Conservation (phyloP, 2,329 filamentous ascomycete genomes). For the Cadophora sp. region DNA sequence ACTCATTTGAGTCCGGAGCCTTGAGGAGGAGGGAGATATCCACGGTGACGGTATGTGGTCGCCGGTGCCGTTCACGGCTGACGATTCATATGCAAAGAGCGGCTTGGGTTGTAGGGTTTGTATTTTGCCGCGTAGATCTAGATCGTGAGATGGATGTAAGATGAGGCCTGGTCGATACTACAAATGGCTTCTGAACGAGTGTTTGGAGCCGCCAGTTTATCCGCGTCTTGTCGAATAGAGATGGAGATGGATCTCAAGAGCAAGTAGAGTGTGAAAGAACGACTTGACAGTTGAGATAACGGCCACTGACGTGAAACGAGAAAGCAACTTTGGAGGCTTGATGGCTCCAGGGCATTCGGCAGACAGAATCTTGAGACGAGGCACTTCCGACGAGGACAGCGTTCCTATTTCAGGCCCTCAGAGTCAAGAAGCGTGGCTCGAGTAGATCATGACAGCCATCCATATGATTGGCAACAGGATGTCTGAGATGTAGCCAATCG, state of each 20-base stretch:
- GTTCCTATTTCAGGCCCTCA: constrained; percentile 47
- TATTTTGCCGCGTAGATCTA: constrained; percentile 27
- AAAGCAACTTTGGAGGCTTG: constrained; percentile 31
- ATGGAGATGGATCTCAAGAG: constrained; percentile 24
- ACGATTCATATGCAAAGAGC: constrained; percentile 43
- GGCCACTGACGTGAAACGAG: constrained; percentile 40
- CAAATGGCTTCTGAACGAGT: constrained; percentile 20
- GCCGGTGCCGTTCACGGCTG: constrained; percentile 44
- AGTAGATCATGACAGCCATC: constrained; percentile 48
- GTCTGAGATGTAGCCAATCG: constrained; percentile 48
- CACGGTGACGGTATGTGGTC: constrained; percentile 71
- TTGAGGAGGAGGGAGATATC: constrained; percentile 94
- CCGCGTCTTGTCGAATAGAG: constrained; percentile 26
- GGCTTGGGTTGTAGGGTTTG: constrained; percentile 7
- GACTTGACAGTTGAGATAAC: constrained; percentile 36
- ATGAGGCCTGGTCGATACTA: constrained; percentile 30
- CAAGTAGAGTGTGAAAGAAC: constrained; percentile 28
- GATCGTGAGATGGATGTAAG: constrained; percentile 9
- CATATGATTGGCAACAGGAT: constrained; percentile 53
- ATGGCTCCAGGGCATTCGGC: constrained; percentile 34
- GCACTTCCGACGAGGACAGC: constrained; percentile 41
- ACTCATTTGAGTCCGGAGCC: constrained; percentile 75
- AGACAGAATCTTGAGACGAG: constrained; percentile 43
- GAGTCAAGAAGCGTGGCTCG: constrained; percentile 51
- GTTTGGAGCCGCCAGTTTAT: constrained; percentile 30